Evolutionary conservation across 2,329 filamentous ascomycete species (phyloP).

Genomic region (Fusarium duplospermum): DNA sequence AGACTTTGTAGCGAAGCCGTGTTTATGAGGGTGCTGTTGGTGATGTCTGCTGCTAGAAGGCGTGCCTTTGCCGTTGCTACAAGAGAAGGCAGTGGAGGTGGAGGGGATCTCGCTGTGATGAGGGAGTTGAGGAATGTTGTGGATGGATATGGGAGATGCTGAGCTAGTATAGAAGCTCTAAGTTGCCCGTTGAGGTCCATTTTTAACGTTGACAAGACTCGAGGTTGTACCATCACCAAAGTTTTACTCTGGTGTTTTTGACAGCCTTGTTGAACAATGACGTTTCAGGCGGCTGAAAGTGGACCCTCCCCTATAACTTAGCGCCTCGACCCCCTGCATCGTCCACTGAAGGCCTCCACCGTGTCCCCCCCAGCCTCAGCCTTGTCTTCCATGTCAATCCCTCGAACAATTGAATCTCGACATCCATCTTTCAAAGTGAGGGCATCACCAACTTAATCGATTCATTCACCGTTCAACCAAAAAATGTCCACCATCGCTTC

Average conservation of each 20-base stretch:
- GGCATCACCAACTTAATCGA: background rate
- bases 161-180: constrained; percentile 59
- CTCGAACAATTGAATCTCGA: background rate
- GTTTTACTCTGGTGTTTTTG: constrained; percentile 16
- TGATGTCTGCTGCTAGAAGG: constrained; percentile 82
- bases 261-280: constrained; percentile 41
- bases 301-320: constrained; percentile 35
- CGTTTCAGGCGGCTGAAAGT: constrained; percentile 39
- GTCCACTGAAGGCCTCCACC: constrained; percentile 34
- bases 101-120: constrained; percentile 64
- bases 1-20: constrained; percentile 52
- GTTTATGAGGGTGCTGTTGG: constrained; percentile 60
- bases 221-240: background rate
- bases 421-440: background rate
- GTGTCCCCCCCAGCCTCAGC: constrained; percentile 36
- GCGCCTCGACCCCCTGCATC: constrained; percentile 23
- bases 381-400: background rate
- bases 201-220: constrained; percentile 8
- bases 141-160: constrained; percentile 66
- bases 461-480: constrained; percentile 12
- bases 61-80: constrained; percentile 85
- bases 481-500: constrained; percentile 76
- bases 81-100: constrained; percentile 75
- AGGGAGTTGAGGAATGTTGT: constrained; percentile 73
- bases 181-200: constrained; percentile 61